Percentiles rank a stretch among this genome's conserved stretches.
phyloP scores from a whole-genome alignment of 83 land plant genomes.

The Picea engelmannii region DNA sequence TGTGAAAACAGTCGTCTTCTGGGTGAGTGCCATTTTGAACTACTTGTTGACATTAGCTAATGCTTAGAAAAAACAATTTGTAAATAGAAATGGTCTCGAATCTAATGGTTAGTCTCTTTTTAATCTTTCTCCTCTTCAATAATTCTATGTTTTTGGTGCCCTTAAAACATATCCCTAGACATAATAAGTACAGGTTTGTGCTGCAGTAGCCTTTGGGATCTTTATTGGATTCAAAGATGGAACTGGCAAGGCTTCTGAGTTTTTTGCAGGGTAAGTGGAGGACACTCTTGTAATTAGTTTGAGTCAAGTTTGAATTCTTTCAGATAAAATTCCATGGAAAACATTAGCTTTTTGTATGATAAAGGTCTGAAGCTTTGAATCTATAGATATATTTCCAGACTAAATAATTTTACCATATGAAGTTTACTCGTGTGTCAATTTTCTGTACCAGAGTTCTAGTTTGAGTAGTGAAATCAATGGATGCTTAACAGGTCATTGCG shows the following conservation, averaged over 20 bases:
- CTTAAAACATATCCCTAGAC: slow-evolving; percentile 4
- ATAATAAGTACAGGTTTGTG: slow-evolving; percentile 59
- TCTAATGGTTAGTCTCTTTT: not conserved
- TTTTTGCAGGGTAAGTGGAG: slow-evolving; percentile 90
- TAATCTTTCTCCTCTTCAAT: not conserved
- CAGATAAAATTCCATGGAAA: not conserved
- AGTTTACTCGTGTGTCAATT: not conserved
- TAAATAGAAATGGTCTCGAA: too few relatives aligned
- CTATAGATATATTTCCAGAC: not conserved
- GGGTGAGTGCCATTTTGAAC: slow-evolving; percentile 15
- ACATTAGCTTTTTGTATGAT: not conserved
- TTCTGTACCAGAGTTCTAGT: not conserved
- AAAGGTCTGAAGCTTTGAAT: not conserved
- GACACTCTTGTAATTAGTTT: not conserved
- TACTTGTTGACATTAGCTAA: slow-evolving; percentile 5
- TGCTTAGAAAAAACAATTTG: not conserved
- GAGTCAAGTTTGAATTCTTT: not conserved
- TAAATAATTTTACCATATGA: not conserved
- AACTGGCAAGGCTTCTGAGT: slow-evolving; percentile 81
- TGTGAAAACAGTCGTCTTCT: slow-evolving; percentile 17
- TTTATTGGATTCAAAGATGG: slow-evolving; percentile 80
- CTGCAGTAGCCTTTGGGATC: slow-evolving; percentile 89
- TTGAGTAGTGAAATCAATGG: not conserved
- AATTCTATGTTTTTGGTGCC: not conserved
- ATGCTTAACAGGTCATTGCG: not conserved